Conservation (phyloP, 2,329 filamentous ascomycete genomes). For the Chalara sp. region DNA sequence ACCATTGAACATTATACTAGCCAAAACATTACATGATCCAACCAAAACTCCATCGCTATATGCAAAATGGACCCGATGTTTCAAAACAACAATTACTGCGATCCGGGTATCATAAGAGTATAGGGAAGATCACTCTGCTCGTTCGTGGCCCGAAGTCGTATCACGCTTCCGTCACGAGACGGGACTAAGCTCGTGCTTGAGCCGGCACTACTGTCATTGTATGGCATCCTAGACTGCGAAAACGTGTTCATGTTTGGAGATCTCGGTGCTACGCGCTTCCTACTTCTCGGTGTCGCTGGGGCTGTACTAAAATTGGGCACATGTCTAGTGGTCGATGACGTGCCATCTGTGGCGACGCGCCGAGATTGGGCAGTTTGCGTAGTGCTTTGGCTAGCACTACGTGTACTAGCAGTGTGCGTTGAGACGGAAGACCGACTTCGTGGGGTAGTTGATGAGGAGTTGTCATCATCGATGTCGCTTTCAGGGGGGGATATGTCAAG, state of each 20-base stretch:
- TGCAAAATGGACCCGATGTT: no score
- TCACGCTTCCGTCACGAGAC: slow-evolving; percentile 22
- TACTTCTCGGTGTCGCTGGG: slow-evolving; percentile 20
- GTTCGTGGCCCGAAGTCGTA: slow-evolving; percentile 19
- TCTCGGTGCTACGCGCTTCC: slow-evolving; percentile 10
- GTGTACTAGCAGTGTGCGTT: slow-evolving; percentile 13
- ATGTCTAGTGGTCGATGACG: slow-evolving; percentile 7
- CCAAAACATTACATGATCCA: no score
- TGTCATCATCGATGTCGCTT: slow-evolving; percentile 19
- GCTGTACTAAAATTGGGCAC: slow-evolving; percentile 15
- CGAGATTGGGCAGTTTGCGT: slow-evolving; percentile 21
- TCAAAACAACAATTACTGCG: not conserved
- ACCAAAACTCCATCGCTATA: no score
- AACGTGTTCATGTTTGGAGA: slow-evolving; percentile 18
- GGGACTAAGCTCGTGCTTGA: slow-evolving; percentile 21
- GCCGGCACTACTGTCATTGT: slow-evolving; percentile 13
- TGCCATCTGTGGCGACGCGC: slow-evolving; percentile 7
- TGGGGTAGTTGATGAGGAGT: slow-evolving; percentile 13
- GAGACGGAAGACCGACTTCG: slow-evolving; percentile 22
- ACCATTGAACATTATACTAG: no score
- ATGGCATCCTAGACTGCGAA: slow-evolving; percentile 18
- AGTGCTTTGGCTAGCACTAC: slow-evolving; percentile 22
- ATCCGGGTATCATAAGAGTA: slow-evolving; percentile 17
- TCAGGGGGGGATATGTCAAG: slow-evolving; percentile 21
- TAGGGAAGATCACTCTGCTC: slow-evolving; percentile 21